Conservation (phyloP, 169 alveolate species). For the Plasmodium falciparum region DNA sequence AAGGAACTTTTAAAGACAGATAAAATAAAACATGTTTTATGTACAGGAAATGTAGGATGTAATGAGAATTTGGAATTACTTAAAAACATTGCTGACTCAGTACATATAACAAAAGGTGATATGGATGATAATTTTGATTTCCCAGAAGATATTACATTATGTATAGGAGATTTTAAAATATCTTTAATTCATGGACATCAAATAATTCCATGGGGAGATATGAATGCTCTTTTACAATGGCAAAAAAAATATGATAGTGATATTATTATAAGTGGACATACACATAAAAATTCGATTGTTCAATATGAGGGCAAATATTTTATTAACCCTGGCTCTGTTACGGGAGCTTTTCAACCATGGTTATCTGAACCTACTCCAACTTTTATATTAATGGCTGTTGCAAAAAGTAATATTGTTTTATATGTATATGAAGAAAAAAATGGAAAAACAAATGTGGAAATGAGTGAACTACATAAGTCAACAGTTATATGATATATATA, state of each 20-base stretch:
- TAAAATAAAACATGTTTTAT: slow-evolving; percentile 84
- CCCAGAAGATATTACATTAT: slow-evolving; percentile 80
- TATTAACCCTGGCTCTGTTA: slow-evolving; percentile 95
- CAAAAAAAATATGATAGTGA: slow-evolving; percentile 92
- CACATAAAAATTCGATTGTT: slow-evolving; percentile 89
- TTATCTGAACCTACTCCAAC: slow-evolving; percentile 84
- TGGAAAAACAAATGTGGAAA: slow-evolving; percentile 87
- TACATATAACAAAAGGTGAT: slow-evolving; percentile 88
- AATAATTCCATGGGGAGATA: slow-evolving; percentile 95
- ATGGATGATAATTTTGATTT: slow-evolving; percentile 79
- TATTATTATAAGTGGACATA: slow-evolving; percentile 93
- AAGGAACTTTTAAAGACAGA: slow-evolving; percentile 85
- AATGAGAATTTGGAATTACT: slow-evolving; percentile 81
- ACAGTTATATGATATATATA: background rate
- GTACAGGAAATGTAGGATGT: slow-evolving; percentile 88
- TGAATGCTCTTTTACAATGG: slow-evolving; percentile 89
- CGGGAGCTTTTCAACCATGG: slow-evolving; percentile 95
- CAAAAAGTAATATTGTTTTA: slow-evolving; percentile 81
- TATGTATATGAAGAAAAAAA: slow-evolving; percentile 87
- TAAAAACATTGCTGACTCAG: slow-evolving; percentile 83
- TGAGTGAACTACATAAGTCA: slow-evolving; percentile 84
- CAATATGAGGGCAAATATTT: slow-evolving; percentile 92
- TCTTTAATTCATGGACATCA: slow-evolving; percentile 96
- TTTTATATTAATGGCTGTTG: slow-evolving; percentile 87
- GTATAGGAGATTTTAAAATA: slow-evolving; percentile 92